Conservation (phyloP, 257 asterid species). For the Perilla frutescens region DNA sequence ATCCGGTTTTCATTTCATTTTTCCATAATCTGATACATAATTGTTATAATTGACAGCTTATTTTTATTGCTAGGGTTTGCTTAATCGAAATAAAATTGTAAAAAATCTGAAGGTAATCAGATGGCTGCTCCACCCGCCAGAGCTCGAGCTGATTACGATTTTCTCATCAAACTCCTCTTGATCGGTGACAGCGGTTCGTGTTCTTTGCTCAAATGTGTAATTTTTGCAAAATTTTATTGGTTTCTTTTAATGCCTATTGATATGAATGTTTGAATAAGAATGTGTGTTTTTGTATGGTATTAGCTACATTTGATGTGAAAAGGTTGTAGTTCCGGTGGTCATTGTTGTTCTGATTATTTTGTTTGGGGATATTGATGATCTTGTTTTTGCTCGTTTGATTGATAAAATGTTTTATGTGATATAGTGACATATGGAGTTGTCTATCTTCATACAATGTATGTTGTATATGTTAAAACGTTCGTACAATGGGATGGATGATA, state of each 20-base stretch:
- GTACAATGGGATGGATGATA: not conserved
- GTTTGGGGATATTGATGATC: conserved; percentile 5
- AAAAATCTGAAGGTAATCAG: conserved; percentile 41
- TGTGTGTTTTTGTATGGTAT: conserved; percentile 20
- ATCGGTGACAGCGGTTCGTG: conserved; percentile 77
- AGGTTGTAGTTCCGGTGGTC: not conserved
- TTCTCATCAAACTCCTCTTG: conserved; percentile 70
- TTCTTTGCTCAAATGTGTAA: not conserved
- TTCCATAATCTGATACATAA: conserved; percentile 17
- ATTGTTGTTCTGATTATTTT: conserved; percentile 9
- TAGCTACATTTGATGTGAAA: conserved; percentile 37
- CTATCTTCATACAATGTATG: not conserved
- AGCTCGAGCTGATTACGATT: conserved; percentile 82
- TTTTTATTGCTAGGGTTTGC: conserved; percentile 48
- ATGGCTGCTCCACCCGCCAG: conserved; percentile 79
- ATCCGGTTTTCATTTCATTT: conserved; percentile 21
- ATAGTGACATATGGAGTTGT: not conserved
- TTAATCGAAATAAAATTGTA: conserved; percentile 35
- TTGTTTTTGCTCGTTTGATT: conserved; percentile 26
- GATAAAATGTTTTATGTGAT: not conserved
- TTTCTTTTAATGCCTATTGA: not conserved
- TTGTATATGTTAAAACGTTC: conserved; percentile 9
- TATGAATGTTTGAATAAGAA: conserved; percentile 26
- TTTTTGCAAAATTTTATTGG: not conserved
- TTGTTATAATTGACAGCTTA: conserved; percentile 13